Base-by-base conservation (phyloP, 495 filamentous ascomycete genomes). In the Hyaloscypha finlandica region DNA sequence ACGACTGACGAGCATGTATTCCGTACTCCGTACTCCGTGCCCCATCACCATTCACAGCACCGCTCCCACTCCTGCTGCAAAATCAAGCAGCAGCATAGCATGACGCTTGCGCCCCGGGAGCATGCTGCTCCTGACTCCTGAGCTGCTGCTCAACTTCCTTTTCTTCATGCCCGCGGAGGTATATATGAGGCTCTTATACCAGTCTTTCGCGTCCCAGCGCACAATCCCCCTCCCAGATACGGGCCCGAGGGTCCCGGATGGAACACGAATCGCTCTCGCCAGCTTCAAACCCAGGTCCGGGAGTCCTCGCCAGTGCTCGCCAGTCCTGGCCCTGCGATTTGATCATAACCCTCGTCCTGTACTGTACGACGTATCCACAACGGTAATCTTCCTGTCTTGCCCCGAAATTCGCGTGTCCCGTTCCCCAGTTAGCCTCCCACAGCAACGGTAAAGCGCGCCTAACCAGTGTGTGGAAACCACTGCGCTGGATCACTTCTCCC, bases 401-500 rank as follows among this genome's bases (percentile, higher is more conserved):
- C 56, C 6, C 53, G 16, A 48, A 48, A 12, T 48, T 16, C 42
- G 42, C 42, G 42, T 6, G 42, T 16, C 42, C 42, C 42, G 16
- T 48, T 19, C 16, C 6, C 12, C 8, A 37, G 8, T 37, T 37
- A 8, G 35, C 35, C 35, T 37, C 35, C 35, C 35, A 37, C 35
- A 12, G 35, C 12, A 12, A 12, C 35, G 35, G 35, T 37, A 37
- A 37, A 12, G 35, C 12, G 12, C 35, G 8, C 25, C 25, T 25
- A 25, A 25, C 25, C 25, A 25, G 25, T 25, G 25, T 25, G 25
- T 2, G 25, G 25, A 25, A 1, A 59, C 54, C 63, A 31, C 37
- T 32, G 48, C 39, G 31, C 62, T 60, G 67, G 67, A 69, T 65
- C 61, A 61, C 4, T 8, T 56, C 39, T 61, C 52, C 53, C 52